Evolutionary conservation across 2,329 filamentous ascomycete genomes (phyloP).

Genomic region (Penicillium sumatraense): DNA sequence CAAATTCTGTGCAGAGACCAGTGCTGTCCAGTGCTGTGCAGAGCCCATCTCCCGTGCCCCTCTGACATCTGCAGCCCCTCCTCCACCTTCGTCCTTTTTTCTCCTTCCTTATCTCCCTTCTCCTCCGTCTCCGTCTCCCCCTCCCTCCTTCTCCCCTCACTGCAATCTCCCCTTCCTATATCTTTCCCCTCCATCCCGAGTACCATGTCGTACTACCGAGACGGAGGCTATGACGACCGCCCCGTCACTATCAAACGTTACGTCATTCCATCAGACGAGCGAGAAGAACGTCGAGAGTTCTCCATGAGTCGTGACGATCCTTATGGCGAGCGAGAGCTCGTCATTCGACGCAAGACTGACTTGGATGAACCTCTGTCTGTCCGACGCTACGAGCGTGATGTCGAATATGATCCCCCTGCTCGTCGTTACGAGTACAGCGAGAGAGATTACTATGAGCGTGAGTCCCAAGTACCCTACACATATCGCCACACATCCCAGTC

Average conservation of each 20-base stretch:
- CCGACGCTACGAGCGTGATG: conserved; percentile 56
- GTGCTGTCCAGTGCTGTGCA: conserved; percentile 10
- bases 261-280: conserved; percentile 49
- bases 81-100: conserved; percentile 4
- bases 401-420: conserved; percentile 47
- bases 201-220: conserved; percentile 46
- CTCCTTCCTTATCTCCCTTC: background rate
- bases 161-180: background rate
- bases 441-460: conserved; percentile 50
- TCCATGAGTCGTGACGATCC: conserved; percentile 33
- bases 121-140: conserved; percentile 11
- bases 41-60: conserved; percentile 10
- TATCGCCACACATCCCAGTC: conserved; percentile 58
- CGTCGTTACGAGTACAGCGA: conserved; percentile 4
- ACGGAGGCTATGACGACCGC: conserved; percentile 49
- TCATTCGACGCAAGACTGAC: conserved; percentile 52
- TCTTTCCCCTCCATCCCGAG: background rate
- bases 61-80: conserved; percentile 3
- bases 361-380: conserved; percentile 46
- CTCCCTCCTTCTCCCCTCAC: conserved; percentile 17
- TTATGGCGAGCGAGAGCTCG: conserved; percentile 45
- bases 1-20: conserved; percentile 23
- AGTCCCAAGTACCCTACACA: conserved; percentile 41
- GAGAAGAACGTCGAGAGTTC: conserved; percentile 40
- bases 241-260: conserved; percentile 62